Percentiles rank a stretch among this genome's conserved stretches.
phyloP scores from a whole-genome alignment of 116 monocot genomes.

The Iris pallida region DNA sequence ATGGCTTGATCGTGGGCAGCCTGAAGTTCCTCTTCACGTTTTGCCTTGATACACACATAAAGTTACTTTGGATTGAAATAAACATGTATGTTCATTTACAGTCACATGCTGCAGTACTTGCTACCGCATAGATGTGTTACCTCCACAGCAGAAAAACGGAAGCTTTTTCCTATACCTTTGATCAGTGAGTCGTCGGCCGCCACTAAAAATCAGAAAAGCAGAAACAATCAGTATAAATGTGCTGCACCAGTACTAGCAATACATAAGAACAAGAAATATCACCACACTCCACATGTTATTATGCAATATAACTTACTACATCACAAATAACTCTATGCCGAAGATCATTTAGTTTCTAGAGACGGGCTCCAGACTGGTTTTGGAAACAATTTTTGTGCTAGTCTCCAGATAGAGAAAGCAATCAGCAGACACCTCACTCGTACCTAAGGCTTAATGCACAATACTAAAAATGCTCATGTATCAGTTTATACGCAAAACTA shows the following conservation, averaged over 20 bases:
- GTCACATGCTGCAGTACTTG: background rate
- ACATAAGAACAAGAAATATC: too few species aligned
- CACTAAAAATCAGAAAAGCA: conserved; percentile 27
- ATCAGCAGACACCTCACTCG: too few species aligned
- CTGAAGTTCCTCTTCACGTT: conserved; percentile 70
- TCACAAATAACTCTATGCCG: too few species aligned
- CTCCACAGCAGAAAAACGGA: conserved; percentile 80
- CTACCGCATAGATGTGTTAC: conserved; percentile 18
- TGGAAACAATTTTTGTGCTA: too few species aligned
- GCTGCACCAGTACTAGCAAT: background rate
- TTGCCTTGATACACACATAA: conserved; percentile 34
- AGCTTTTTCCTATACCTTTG: conserved; percentile 73
- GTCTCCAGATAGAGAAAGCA: too few species aligned
- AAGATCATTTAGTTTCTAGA: too few species aligned
- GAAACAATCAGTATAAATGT: conserved; percentile 3
- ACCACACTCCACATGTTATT: too few species aligned
- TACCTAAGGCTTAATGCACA: too few species aligned
- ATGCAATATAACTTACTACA: too few species aligned
- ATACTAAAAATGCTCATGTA: too few species aligned
- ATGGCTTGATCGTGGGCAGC: conserved; percentile 91
- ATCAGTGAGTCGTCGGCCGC: conserved; percentile 79
- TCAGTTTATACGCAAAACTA: too few species aligned
- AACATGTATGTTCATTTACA: background rate
- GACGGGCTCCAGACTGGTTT: too few species aligned
- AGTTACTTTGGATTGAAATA: background rate